These are phyloP conservation scores for Neonectria ditissima DNA, from an alignment of 2,329 filamentous ascomycete species.

Conservation along the genomic window DNA sequence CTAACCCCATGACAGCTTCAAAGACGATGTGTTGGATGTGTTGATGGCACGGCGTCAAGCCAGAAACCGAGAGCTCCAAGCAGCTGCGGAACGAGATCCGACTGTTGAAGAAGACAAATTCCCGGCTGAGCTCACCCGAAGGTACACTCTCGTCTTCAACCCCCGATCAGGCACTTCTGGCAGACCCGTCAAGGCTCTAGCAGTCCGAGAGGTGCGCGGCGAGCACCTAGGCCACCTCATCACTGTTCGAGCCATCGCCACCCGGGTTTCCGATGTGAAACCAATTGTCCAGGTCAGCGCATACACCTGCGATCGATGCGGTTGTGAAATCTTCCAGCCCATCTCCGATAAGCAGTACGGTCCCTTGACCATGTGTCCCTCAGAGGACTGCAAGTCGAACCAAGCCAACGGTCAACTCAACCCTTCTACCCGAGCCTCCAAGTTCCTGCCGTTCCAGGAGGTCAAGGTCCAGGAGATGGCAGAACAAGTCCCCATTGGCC, in stretches of 20 bases:
- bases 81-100: slow-evolving; percentile 75
- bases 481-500: slow-evolving; percentile 98
- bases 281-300: slow-evolving; percentile 97
- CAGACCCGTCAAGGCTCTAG: slow-evolving; percentile 73
- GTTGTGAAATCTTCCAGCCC: slow-evolving; percentile 97
- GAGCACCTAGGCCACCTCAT: slow-evolving; percentile 95
- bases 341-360: slow-evolving; percentile 91
- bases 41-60: slow-evolving; percentile 92
- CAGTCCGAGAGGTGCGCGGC: slow-evolving; percentile 93
- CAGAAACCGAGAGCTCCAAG: slow-evolving; percentile 81
- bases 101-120: slow-evolving; percentile 81
- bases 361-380: slow-evolving; percentile 87
- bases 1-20: slow-evolving; percentile 72
- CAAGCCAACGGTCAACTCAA: slow-evolving; percentile 94
- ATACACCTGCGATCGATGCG: slow-evolving; percentile 96
- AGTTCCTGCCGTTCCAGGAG: slow-evolving; percentile 97
- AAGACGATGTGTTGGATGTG: slow-evolving; percentile 96
- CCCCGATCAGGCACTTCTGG: slow-evolving; percentile 81
- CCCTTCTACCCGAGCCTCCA: slow-evolving; percentile 93
- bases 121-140: slow-evolving; percentile 88
- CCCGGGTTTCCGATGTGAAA: slow-evolving; percentile 96
- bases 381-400: slow-evolving; percentile 88
- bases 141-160: slow-evolving; percentile 97
- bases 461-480: slow-evolving; percentile 99
- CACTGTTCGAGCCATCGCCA: slow-evolving; percentile 93